These are phyloP conservation scores for Saccharomyces hybrid DNA, from an alignment of 1,139 yeast species.

Conservation along the genomic window DNA sequence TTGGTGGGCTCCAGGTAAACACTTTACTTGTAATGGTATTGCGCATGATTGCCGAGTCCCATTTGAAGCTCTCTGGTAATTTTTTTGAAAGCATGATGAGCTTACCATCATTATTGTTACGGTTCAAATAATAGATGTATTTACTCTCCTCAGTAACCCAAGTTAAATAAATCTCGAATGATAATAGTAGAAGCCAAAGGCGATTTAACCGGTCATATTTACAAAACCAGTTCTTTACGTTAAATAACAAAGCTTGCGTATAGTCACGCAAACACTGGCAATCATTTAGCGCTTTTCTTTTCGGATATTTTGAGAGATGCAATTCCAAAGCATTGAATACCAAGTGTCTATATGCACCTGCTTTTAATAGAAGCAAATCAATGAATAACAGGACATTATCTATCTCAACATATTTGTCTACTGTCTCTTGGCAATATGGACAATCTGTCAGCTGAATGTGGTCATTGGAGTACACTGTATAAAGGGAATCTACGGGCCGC, in stretches of 20 bases:
- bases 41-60: slow-evolving; percentile 1
- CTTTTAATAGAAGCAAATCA: slow-evolving; percentile 73
- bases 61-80: not conserved
- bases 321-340: slow-evolving; percentile 62
- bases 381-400: slow-evolving; percentile 79
- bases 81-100: not conserved
- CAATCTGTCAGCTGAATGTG: slow-evolving; percentile 81
- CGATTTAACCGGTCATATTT: slow-evolving; percentile 35
- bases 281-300: slow-evolving; percentile 7
- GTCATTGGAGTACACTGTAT: slow-evolving; percentile 64
- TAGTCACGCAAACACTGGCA: not conserved
- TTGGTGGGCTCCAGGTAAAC: slow-evolving; percentile 39
- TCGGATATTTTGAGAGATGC: slow-evolving; percentile 12
- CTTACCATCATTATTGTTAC: not conserved
- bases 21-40: slow-evolving; percentile 33
- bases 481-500: slow-evolving; percentile 55
- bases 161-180: slow-evolving; percentile 84
- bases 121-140: slow-evolving; percentile 10
- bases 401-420: slow-evolving; percentile 87
- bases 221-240: slow-evolving; percentile 19
- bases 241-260: not conserved
- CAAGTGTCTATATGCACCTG: slow-evolving; percentile 85
- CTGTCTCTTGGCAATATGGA: slow-evolving; percentile 59
- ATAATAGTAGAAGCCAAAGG: slow-evolving; percentile 53
- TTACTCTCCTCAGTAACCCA: slow-evolving; percentile 88